phyloP scores from a whole-genome alignment of 2,329 filamentous ascomycete genomes.

The Clarireedia monteithiana region DNA sequence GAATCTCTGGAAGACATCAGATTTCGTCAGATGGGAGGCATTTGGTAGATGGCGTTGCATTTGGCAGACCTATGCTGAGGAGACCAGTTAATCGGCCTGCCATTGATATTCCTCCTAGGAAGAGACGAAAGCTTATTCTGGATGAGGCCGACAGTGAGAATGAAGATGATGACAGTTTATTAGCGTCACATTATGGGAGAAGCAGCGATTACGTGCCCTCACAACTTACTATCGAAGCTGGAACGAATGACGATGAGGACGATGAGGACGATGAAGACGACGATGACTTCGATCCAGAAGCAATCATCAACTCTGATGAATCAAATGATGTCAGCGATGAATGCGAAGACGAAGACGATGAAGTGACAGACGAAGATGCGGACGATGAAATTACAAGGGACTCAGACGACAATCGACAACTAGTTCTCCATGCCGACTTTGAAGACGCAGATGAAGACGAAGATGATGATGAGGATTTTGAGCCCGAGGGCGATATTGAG shows the following conservation, averaged over 20 bases:
- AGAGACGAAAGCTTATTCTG: constrained; percentile 49
- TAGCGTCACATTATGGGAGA: constrained; percentile 12
- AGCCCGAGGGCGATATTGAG: constrained; percentile 22
- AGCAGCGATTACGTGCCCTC: constrained; percentile 17
- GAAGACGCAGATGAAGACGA: constrained; percentile 25
- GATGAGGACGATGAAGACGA: constrained; percentile 11
- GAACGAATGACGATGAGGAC: constrained; percentile 18
- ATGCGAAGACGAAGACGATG: constrained; percentile 19
- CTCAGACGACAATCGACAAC: constrained; percentile 9
- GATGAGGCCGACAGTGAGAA: constrained; percentile 33
- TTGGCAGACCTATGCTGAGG: constrained; percentile 65
- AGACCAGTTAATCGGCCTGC: constrained; percentile 52
- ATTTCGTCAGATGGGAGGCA: constrained; percentile 73
- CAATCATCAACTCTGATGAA: constrained; percentile 11
- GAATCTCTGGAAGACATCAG: constrained; percentile 70
- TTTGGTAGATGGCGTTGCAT: constrained; percentile 77
- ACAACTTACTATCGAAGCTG: constrained; percentile 15
- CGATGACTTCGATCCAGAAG: constrained; percentile 23
- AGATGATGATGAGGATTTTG: constrained; percentile 20
- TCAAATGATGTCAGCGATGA: constrained; percentile 29
- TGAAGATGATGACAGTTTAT: constrained; percentile 31
- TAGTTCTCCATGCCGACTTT: constrained; percentile 28
- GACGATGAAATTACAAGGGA: no score
- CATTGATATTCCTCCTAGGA: constrained; percentile 66
- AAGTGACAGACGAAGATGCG: constrained; percentile 22